Percentiles rank a stretch among this genome's conserved stretches.
Evolutionary conservation across 192 early-diverging fungal genomes (phyloP).

Genomic region (Endogone sp.): DNA sequence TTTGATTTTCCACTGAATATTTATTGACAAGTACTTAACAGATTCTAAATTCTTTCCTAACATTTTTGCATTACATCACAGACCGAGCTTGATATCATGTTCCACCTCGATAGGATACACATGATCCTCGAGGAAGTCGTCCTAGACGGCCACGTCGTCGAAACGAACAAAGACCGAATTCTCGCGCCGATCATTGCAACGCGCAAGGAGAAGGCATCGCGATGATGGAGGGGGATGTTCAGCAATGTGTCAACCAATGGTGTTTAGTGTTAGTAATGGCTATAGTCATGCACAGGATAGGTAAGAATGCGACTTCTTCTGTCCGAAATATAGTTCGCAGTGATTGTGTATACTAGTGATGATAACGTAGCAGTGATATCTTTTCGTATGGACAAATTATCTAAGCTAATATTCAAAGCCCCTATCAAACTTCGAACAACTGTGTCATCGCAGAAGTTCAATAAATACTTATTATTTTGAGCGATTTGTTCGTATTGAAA

Average conservation of each 20-base stretch:
- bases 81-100: slow-evolving; percentile 40
- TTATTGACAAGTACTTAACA: not conserved
- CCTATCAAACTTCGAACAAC: too few species aligned
- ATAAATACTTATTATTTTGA: too few species aligned
- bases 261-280: too few species aligned
- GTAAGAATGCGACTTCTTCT: too few species aligned
- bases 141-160: slow-evolving; percentile 24
- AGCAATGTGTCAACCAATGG: not conserved
- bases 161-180: slow-evolving; percentile 30
- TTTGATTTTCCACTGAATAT: not conserved
- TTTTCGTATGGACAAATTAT: too few species aligned
- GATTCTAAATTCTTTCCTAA: not conserved
- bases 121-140: slow-evolving; percentile 34
- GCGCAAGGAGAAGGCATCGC: not conserved
- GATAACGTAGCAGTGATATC: too few species aligned
- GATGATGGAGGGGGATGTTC: not conserved
- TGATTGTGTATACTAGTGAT: too few species aligned
- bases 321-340: too few species aligned
- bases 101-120: slow-evolving; percentile 34
- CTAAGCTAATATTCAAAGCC: too few species aligned
- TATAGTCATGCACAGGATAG: too few species aligned
- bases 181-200: slow-evolving; percentile 14
- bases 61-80: slow-evolving; percentile 3
- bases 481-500: too few species aligned
- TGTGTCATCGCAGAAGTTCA: too few species aligned